phyloP scores from a whole-genome alignment of 176 grass and related monocot genomes.

The Lolium multiflorum region DNA sequence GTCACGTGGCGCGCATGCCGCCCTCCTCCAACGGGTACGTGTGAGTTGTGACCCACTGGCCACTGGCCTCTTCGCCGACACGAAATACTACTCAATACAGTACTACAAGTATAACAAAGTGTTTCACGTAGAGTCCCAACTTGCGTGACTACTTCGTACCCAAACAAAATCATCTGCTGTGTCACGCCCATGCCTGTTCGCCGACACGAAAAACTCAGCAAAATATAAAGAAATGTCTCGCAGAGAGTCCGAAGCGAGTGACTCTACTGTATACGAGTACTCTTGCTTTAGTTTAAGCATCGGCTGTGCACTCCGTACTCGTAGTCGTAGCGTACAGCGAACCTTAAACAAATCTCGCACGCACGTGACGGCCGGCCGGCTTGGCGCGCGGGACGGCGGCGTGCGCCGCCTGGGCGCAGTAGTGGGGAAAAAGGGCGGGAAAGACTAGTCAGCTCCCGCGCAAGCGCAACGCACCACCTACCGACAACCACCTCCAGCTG shows the following conservation, averaged over 20 bases:
- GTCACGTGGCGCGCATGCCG: conserved; percentile 45
- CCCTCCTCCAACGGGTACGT: conserved; percentile 5
- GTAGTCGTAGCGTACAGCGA: neutral
- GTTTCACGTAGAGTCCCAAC: no score
- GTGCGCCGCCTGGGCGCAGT: neutral
- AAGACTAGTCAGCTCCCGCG: conserved; percentile 28
- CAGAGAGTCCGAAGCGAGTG: neutral
- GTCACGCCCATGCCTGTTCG: neutral
- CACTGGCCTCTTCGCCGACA: no score
- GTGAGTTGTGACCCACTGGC: neutral
- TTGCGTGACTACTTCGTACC: no score
- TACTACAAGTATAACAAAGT: no score
- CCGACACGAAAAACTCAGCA: neutral
- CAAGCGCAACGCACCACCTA: conserved; percentile 12
- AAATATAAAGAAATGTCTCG: neutral
- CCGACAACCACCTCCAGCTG: conserved; percentile 31
- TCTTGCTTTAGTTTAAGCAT: no score
- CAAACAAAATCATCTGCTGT: no score
- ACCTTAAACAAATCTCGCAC: neutral
- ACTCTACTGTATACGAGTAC: neutral
- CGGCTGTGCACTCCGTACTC: neutral
- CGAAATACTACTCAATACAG: no score
- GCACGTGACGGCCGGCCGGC: conserved; percentile 34
- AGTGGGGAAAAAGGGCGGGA: neutral
- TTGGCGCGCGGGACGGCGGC: neutral